Evolutionary conservation across 306 rosid species (phyloP), one percentile per base, ranked within the genome.

Genomic region (Quercus robur): DNA sequence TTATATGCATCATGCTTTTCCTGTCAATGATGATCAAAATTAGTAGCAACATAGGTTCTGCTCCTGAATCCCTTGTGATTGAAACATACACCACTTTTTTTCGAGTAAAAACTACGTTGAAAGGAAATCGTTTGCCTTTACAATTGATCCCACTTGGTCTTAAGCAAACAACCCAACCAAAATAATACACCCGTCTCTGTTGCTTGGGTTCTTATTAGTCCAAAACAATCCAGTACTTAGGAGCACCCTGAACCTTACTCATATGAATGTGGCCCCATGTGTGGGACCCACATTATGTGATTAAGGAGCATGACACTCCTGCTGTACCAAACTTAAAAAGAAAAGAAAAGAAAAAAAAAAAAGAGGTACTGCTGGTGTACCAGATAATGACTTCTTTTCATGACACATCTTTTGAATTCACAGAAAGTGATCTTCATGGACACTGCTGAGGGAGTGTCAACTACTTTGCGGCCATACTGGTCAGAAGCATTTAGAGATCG

Each of bases 391-490:
- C 51, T 49, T 46, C 79, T 73, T 49, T 68, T 74, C 75, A 51
- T 25, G 64, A 77, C 74, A 18, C 77, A 21, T 46, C 31, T 55
- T 78, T 82, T 76, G 78, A 44, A 74, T 78, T 33, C 80, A 3
- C 90, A 93, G 97, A 95, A 95, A 95, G 64, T 95, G 86, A 72
- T 95, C 71, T 93, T 95, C 91, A 20, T 91, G 33, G 96, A 88
- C 85, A 93, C 91, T 54, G 82, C 81, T 1, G 80, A 87, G 81
- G 92, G 87, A 79, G 97, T 95, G 81, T 74, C 88, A 12, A 69
- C 67, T 69, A 81, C 89, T 25, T 54, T 95, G 64, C 91, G 98
- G 75, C 99, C 99, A 30, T 85, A 93, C 87, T 95, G 98, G 99
- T 81, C 93, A 63, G 88, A 84, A 80, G 97, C 96, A 73, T 85